These are phyloP conservation scores for Vachellia pachyceras DNA, from an alignment of 306 rosid species.

Conservation along the genomic window DNA sequence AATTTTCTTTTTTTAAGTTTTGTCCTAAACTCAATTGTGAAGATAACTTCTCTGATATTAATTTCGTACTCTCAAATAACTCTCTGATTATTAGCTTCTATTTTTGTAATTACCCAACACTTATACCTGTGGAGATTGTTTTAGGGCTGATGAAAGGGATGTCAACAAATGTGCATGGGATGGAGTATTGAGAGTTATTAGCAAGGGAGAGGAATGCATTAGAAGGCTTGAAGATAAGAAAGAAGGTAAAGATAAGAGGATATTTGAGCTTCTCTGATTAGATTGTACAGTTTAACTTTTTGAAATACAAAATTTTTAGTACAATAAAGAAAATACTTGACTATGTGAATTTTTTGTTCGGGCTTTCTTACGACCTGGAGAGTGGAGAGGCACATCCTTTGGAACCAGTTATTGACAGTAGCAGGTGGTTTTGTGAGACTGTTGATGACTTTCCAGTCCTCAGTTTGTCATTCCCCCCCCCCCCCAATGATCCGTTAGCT, in stretches of 20 bases:
- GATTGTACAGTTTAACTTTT: not conserved
- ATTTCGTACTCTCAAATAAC: not conserved
- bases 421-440: conserved; percentile 66
- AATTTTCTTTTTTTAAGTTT: not conserved
- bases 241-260: conserved; percentile 43
- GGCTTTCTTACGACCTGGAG: conserved; percentile 91
- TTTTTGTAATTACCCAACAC: not conserved
- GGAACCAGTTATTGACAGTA: conserved; percentile 96
- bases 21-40: not conserved
- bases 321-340: conserved; percentile 32
- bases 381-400: conserved; percentile 93
- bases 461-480: not conserved
- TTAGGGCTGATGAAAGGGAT: conserved; percentile 11
- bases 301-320: not conserved
- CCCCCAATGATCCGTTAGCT: conserved; percentile 3
- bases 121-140: not conserved
- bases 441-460: conserved; percentile 27
- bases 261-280: conserved; percentile 32
- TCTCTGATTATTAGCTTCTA: not conserved
- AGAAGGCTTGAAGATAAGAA: not conserved
- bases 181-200: conserved; percentile 71
- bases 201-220: conserved; percentile 13
- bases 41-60: not conserved
- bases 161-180: conserved; percentile 82
- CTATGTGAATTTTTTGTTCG: conserved; percentile 95